Percentiles rank a stretch among this genome's conserved stretches.
phyloP scores from a whole-genome alignment of 2,329 filamentous ascomycete species.

The Diaporthe sp. region DNA sequence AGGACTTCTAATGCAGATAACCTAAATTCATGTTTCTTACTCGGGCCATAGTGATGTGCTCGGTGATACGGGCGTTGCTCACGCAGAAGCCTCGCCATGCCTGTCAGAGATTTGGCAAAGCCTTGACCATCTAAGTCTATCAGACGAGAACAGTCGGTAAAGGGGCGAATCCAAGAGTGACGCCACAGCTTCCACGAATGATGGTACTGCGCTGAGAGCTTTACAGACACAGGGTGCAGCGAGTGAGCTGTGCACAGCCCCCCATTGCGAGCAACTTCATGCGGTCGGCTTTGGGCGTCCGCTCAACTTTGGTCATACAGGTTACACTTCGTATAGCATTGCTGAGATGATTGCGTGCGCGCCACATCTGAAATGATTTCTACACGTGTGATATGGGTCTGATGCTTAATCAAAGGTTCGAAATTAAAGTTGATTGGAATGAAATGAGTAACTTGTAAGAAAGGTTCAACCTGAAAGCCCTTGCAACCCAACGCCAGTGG shows the following conservation, averaged over 20 bases:
- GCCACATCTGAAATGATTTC: neutral
- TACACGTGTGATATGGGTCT: no score
- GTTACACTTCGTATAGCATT: neutral
- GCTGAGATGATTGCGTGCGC: neutral
- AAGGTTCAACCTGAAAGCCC: neutral
- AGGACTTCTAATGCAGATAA: conserved; percentile 75
- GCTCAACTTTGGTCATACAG: neutral
- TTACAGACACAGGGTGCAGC: neutral
- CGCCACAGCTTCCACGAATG: neutral
- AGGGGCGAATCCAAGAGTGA: neutral
- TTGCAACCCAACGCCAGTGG: neutral
- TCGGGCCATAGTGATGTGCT: neutral
- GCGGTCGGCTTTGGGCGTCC: neutral
- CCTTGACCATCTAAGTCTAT: neutral
- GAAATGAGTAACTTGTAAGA: neutral
- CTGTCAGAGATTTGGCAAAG: neutral
- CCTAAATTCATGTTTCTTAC: conserved; percentile 55
- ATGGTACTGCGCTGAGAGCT: no score
- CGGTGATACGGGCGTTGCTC: neutral
- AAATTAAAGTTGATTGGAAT: conserved; percentile 4
- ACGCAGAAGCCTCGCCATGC: neutral
- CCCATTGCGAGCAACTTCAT: neutral
- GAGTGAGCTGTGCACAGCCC: neutral
- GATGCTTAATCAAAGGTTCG: neutral
- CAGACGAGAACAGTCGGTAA: neutral